Percentiles rank a stretch among this genome's conserved stretches.
Evolutionary conservation across 257 asterid species (phyloP).

Genomic region (Nicotiana benthamiana): DNA sequence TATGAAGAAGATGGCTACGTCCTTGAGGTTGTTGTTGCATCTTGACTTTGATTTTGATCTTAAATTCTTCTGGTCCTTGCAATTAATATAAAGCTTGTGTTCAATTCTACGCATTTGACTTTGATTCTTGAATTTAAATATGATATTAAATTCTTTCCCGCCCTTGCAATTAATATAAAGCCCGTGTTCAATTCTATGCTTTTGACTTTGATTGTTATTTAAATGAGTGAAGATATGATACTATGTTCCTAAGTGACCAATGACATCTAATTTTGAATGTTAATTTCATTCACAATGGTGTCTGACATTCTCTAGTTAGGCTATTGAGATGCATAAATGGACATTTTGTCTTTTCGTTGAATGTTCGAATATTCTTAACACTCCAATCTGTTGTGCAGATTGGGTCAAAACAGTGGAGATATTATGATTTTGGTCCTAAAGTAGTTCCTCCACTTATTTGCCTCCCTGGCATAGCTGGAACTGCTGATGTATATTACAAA

Average conservation of each 20-base stretch:
- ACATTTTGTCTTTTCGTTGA: not conserved
- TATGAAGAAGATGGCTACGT: not conserved
- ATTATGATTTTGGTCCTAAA: conserved; percentile 97
- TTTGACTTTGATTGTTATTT: not conserved
- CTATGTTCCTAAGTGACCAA: not conserved
- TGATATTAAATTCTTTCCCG: too few relatives aligned
- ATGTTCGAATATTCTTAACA: not conserved
- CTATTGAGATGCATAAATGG: not conserved
- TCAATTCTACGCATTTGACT: not conserved
- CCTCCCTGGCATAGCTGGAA: conserved; percentile 93
- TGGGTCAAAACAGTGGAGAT: conserved; percentile 94
- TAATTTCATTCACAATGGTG: not conserved
- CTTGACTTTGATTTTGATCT: not conserved
- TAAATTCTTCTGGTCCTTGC: not conserved
- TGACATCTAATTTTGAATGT: not conserved
- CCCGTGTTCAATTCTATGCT: not conserved
- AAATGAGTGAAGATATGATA: not conserved
- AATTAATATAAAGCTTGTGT: not conserved
- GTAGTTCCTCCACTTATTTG: conserved; percentile 89
- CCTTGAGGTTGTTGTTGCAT: not conserved
- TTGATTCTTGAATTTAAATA: not conserved
- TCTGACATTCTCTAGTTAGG: not conserved
- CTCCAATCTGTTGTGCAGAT: conserved; percentile 34
- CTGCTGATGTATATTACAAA: conserved; percentile 93
- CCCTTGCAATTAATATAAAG: not conserved